phyloP scores from a whole-genome alignment of 179 eudicot genomes.

The Beta macrorhiza region DNA sequence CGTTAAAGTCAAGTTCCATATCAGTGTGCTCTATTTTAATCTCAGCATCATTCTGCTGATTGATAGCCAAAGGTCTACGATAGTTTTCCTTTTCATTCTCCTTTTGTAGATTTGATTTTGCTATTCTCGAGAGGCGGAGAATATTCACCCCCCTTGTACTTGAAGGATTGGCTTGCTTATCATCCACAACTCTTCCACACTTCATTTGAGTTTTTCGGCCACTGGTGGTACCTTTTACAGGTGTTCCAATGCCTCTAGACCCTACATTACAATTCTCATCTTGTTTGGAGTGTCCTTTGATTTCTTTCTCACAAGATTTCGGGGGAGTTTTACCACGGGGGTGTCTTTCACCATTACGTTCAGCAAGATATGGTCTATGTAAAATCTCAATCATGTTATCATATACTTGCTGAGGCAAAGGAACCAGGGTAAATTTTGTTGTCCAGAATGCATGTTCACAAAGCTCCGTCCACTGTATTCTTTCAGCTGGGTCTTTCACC shows the following conservation, averaged over 20 bases:
- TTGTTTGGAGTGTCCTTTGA: constrained; percentile 49
- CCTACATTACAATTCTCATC: constrained; percentile 56
- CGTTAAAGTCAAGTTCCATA: constrained; percentile 97
- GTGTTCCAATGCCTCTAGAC: constrained; percentile 56
- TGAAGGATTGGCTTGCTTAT: constrained; percentile 54
- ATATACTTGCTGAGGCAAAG: constrained; percentile 84
- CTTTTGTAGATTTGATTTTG: constrained; percentile 77
- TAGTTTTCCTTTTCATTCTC: constrained; percentile 98
- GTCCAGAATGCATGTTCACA: constrained; percentile 88
- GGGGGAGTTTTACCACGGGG: constrained; percentile 60
- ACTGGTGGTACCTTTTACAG: constrained; percentile 52
- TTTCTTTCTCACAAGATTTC: constrained; percentile 53
- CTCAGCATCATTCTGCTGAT: constrained; percentile 69
- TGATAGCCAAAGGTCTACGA: constrained; percentile 76
- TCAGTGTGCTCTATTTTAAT: constrained; percentile 89
- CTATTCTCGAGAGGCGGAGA: constrained; percentile 89
- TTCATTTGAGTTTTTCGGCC: constrained; percentile 61
- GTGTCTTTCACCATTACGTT: constrained; percentile 60
- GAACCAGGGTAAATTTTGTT: constrained; percentile 39
- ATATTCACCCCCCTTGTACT: constrained; percentile 61
- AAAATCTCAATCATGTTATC: constrained; percentile 65
- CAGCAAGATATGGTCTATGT: constrained; percentile 51
- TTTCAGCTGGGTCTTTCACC: constrained; percentile 88
- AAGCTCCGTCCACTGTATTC: constrained; percentile 89
- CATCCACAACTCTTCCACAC: constrained; percentile 50